phyloP scores from a whole-genome alignment of 2,329 filamentous ascomycete genomes.

The Pseudogymnoascus sp. region DNA sequence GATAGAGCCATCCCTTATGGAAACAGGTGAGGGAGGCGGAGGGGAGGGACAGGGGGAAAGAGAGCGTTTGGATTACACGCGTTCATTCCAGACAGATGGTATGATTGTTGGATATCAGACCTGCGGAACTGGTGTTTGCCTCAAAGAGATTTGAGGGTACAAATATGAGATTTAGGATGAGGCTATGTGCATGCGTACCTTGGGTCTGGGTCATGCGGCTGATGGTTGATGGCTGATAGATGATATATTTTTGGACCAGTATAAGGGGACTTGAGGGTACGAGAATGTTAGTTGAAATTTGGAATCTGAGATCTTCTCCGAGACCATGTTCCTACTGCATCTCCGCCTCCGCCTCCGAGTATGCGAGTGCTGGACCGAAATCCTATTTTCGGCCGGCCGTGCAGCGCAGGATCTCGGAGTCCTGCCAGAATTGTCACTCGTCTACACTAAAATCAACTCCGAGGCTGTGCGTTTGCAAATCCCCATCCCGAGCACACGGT shows the following conservation, averaged over 20 bases:
- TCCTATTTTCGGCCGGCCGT: neutral
- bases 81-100: neutral
- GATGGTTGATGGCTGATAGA: neutral
- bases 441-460: neutral
- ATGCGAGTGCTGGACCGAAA: neutral
- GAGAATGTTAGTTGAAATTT: neutral
- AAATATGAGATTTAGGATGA: neutral
- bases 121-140: neutral
- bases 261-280: neutral
- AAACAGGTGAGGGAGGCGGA: neutral
- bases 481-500: neutral
- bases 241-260: neutral
- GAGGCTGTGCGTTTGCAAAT: neutral
- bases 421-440: neutral
- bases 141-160: neutral
- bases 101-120: neutral
- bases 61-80: neutral
- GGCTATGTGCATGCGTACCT: neutral
- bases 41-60: neutral
- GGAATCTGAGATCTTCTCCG: neutral
- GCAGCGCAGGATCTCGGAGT: neutral
- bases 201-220: neutral
- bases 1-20: neutral
- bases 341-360: neutral
- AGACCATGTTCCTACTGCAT: neutral